These are phyloP conservation scores for Kondoa malvinella DNA, from an alignment of 768 basidiomycete genomes.

Conservation along the genomic window DNA sequence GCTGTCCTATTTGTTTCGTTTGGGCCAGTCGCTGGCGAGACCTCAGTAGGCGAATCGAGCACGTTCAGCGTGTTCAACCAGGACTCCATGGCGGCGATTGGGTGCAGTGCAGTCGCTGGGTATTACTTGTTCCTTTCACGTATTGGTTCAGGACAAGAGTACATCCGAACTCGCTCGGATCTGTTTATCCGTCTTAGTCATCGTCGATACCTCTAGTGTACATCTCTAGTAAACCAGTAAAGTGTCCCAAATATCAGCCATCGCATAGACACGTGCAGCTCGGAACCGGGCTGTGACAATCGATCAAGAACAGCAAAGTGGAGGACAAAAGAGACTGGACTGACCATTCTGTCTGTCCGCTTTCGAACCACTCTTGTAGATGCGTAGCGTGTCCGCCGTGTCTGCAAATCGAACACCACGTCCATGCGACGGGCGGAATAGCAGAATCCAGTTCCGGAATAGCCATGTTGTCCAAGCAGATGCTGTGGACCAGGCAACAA, in stretches of 20 bases:
- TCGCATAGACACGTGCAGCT: background rate
- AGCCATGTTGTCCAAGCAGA: constrained; percentile 12
- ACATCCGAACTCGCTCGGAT: too few species aligned
- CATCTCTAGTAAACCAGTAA: too few species aligned
- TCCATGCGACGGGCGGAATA: background rate
- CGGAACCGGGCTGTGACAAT: background rate
- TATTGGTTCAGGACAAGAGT: too few species aligned
- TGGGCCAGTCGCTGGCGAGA: background rate
- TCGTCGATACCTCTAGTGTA: too few species aligned
- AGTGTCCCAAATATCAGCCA: too few species aligned
- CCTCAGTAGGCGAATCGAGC: background rate
- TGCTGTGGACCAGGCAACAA: background rate
- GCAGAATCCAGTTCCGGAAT: background rate
- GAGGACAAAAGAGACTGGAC: background rate
- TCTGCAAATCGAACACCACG: constrained; percentile 7
- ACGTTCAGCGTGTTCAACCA: background rate
- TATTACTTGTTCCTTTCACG: too few species aligned
- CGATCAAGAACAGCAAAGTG: background rate
- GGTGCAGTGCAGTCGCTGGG: too few species aligned
- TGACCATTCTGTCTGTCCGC: background rate
- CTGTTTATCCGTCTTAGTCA: too few species aligned
- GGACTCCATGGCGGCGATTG: background rate
- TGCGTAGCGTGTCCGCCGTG: constrained; percentile 17
- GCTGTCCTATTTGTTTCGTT: background rate
- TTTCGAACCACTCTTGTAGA: constrained; percentile 16